These are phyloP conservation scores for Yamadazyma membranifaciens DNA, from an alignment of 1,139 yeast species.

Conservation along the genomic window DNA sequence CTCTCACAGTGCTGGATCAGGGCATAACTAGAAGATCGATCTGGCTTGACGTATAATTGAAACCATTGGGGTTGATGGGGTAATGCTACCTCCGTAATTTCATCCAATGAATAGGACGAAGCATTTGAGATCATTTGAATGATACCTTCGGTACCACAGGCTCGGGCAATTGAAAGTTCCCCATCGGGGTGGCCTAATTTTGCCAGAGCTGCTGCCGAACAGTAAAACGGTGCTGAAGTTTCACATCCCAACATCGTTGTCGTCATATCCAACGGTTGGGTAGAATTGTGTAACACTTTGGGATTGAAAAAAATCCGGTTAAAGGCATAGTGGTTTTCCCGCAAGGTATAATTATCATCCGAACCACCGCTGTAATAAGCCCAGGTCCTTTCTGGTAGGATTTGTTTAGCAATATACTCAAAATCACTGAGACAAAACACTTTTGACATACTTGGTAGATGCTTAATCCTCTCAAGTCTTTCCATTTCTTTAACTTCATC, in stretches of 20 bases:
- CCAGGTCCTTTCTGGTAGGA: slow-evolving; percentile 73
- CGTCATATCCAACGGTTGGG: slow-evolving; percentile 29
- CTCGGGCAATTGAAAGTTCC: slow-evolving; percentile 72
- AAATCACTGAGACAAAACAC: slow-evolving; percentile 68
- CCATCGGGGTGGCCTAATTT: slow-evolving; percentile 77
- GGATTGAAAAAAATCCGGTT: slow-evolving; percentile 88
- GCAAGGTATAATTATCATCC: slow-evolving; percentile 78
- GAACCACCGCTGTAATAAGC: slow-evolving; percentile 86
- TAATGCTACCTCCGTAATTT: slow-evolving; percentile 57
- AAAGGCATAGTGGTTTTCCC: slow-evolving; percentile 86
- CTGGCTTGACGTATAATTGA: slow-evolving; percentile 80
- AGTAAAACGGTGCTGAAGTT: slow-evolving; percentile 59
- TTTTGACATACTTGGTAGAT: too few species aligned
- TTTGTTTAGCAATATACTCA: slow-evolving; percentile 71
- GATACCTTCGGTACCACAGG: slow-evolving; percentile 64
- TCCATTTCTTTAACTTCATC: too few species aligned
- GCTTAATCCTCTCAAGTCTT: slow-evolving; percentile 24
- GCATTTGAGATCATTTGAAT: slow-evolving; percentile 81
- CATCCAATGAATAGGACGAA: slow-evolving; percentile 76
- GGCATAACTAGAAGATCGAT: slow-evolving; percentile 48
- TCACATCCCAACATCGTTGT: slow-evolving; percentile 42
- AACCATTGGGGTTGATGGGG: slow-evolving; percentile 74
- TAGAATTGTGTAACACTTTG: slow-evolving; percentile 70
- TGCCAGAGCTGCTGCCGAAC: slow-evolving; percentile 80
- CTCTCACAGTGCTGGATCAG: slow-evolving; percentile 70